These are phyloP conservation scores for Volvariella volvacea DNA, from an alignment of 1,284 basidiomycete genomes.

Conservation along the genomic window DNA sequence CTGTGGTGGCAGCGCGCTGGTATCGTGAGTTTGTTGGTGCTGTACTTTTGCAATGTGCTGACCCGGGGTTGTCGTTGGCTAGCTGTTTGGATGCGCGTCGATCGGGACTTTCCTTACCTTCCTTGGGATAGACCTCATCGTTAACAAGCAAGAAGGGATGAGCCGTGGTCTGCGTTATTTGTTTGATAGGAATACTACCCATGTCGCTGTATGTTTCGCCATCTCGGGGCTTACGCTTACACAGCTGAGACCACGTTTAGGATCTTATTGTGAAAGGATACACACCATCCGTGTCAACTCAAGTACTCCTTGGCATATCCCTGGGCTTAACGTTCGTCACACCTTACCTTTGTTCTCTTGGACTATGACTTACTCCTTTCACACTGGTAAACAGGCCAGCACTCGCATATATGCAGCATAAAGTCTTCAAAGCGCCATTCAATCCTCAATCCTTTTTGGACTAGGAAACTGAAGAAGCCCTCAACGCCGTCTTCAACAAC, in stretches of 20 bases:
- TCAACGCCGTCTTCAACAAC: not conserved
- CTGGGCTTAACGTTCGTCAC: slow-evolving; percentile 33
- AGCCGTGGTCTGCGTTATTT: slow-evolving; percentile 56
- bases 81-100: slow-evolving; percentile 47
- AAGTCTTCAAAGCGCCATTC: slow-evolving; percentile 32
- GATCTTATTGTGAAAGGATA: slow-evolving; percentile 40
- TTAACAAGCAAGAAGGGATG: slow-evolving; percentile 54
- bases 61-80: slow-evolving; percentile 5
- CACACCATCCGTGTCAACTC: slow-evolving; percentile 34
- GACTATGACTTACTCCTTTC: not conserved
- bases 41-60: not conserved
- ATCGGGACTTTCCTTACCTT: slow-evolving; percentile 52
- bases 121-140: slow-evolving; percentile 48
- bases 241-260: slow-evolving; percentile 22
- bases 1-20: slow-evolving; percentile 39
- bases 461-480: not conserved
- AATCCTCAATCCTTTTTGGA: not conserved
- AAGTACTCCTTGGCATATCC: slow-evolving; percentile 40
- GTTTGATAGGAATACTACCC: slow-evolving; percentile 53
- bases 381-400: slow-evolving; percentile 25
- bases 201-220: slow-evolving; percentile 38
- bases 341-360: slow-evolving; percentile 1
- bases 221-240: slow-evolving; percentile 2
- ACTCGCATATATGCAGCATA: slow-evolving; percentile 32
- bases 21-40: slow-evolving; percentile 36